Evolutionary conservation across 2,329 filamentous ascomycete species (phyloP).

Genomic region (Colletotrichum tropicale): DNA sequence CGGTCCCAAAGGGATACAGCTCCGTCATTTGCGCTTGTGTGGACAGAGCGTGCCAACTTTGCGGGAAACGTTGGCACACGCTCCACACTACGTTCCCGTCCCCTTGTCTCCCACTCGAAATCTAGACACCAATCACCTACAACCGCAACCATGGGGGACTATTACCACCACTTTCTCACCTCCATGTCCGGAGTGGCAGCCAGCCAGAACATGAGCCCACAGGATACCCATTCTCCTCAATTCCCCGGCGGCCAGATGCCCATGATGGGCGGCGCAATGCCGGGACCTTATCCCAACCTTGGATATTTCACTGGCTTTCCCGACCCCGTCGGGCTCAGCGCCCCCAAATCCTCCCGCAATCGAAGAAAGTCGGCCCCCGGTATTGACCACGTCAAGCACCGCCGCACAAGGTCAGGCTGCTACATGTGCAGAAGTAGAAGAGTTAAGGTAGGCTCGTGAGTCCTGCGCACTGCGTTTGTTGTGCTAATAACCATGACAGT

Average conservation of each 20-base stretch:
- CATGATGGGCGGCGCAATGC: conserved; percentile 35
- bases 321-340: conserved; percentile 53
- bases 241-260: conserved; percentile 35
- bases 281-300: conserved; percentile 49
- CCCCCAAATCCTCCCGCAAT: conserved; percentile 52
- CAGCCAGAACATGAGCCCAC: conserved; percentile 40
- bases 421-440: conserved; percentile 88
- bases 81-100: neutral
- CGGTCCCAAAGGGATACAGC: neutral
- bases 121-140: neutral
- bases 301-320: conserved; percentile 56
- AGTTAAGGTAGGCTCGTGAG: conserved; percentile 68
- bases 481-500: conserved; percentile 56
- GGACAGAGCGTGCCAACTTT: neutral
- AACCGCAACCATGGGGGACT: conserved; percentile 53
- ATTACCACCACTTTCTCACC: conserved; percentile 60
- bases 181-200: conserved; percentile 52
- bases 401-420: conserved; percentile 91
- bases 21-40: neutral
- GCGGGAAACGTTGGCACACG: conserved; percentile 1
- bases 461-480: neutral
- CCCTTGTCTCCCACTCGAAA: neutral
- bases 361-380: conserved; percentile 57
- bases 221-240: conserved; percentile 43
- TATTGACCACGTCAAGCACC: conserved; percentile 84